Percentiles rank a stretch among this genome's conserved stretches.
phyloP scores from a whole-genome alignment of 805 yeast species.

The Kregervanrija pseudodelftensis region DNA sequence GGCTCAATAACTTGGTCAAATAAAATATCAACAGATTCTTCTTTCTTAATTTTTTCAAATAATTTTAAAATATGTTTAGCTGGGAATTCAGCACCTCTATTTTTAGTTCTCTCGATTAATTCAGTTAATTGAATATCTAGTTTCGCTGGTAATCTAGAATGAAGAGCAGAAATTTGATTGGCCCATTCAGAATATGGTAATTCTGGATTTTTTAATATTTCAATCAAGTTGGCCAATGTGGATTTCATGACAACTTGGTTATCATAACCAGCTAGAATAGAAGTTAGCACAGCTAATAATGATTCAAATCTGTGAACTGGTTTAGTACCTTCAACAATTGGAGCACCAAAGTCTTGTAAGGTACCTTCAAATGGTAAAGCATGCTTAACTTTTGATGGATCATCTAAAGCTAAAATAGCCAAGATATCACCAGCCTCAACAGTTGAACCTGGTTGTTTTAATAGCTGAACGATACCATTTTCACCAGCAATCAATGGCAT shows the following conservation, averaged over 20 bases:
- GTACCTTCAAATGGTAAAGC: constrained; percentile 94
- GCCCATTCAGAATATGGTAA: constrained; percentile 94
- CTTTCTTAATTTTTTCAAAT: constrained; percentile 52
- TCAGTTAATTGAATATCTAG: constrained; percentile 62
- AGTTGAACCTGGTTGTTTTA: constrained; percentile 98
- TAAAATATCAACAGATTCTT: constrained; percentile 39
- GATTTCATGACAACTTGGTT: constrained; percentile 90
- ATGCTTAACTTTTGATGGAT: constrained; percentile 94
- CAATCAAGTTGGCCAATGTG: constrained; percentile 66
- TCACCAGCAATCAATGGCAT: constrained; percentile 95
- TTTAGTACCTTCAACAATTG: constrained; percentile 75
- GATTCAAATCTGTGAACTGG: constrained; percentile 68
- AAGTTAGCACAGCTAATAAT: constrained; percentile 53
- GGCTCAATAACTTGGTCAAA: constrained; percentile 64
- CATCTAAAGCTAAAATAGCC: constrained; percentile 91
- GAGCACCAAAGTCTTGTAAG: constrained; percentile 81
- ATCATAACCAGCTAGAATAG: constrained; percentile 86
- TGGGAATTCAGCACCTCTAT: constrained; percentile 83
- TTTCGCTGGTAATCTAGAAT: constrained; percentile 77
- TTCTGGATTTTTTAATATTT: constrained; percentile 67
- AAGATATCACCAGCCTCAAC: constrained; percentile 94
- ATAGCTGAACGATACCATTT: constrained; percentile 83
- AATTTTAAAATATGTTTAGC: constrained; percentile 75
- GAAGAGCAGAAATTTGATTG: constrained; percentile 79
- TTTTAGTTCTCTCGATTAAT: constrained; percentile 56